Conservation (phyloP, 2,329 filamentous ascomycete genomes). For the Cercospora sojina region DNA sequence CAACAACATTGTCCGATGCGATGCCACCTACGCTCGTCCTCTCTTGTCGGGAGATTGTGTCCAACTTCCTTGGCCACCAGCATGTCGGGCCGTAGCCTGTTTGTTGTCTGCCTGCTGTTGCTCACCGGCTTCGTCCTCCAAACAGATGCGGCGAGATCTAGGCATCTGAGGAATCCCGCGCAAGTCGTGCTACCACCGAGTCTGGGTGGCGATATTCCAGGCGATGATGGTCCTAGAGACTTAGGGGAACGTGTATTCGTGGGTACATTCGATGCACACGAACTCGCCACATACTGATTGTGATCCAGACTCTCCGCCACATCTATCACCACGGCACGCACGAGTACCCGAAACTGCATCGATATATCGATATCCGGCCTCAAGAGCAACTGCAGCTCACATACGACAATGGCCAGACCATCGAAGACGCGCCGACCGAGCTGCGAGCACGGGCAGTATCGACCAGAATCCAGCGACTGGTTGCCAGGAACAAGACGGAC, state of each 20-base stretch:
- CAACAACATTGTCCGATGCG: conserved; percentile 18
- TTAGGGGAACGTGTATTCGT: conserved; percentile 18
- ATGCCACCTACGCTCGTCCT: conserved; percentile 9
- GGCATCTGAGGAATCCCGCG: conserved; percentile 6
- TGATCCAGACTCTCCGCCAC: conserved; percentile 67
- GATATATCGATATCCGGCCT: conserved; percentile 68
- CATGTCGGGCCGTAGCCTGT: conserved; percentile 27
- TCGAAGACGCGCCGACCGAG: conserved; percentile 45
- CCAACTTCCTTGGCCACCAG: conserved; percentile 17
- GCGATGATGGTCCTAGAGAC: not conserved
- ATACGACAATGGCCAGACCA: conserved; percentile 32
- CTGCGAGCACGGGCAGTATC: conserved; percentile 42
- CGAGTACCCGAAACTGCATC: conserved; percentile 72
- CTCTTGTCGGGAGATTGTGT: not conserved
- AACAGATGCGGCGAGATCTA: conserved; percentile 17
- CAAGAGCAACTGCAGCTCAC: conserved; percentile 46
- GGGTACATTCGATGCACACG: not conserved
- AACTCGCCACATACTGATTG: not conserved
- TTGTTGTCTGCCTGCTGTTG: conserved; percentile 25
- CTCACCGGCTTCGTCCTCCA: conserved; percentile 5
- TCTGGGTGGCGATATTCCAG: not conserved
- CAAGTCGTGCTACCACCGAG: conserved; percentile 15
- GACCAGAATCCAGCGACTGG: conserved; percentile 74
- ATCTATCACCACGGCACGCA: conserved; percentile 90
- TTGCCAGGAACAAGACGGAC: conserved; percentile 71